Evolutionary conservation across 176 grass and related monocot genomes (phyloP), one percentile per base, ranked within the genome.

Genomic region (Oryza punctata): DNA sequence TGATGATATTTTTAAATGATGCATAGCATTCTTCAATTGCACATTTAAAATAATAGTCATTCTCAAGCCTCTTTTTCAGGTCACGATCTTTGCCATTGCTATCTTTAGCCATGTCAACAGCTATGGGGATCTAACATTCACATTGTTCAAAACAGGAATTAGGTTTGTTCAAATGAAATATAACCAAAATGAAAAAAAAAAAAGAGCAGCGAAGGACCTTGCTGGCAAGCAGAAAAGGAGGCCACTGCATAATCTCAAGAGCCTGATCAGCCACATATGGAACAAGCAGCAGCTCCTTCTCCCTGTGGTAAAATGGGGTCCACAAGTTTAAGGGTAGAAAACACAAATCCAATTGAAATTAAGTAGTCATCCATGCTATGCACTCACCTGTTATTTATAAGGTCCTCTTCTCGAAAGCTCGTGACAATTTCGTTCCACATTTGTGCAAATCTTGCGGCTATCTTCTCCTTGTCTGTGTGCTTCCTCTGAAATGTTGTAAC

Each of bases 161-260:
- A 79, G 37, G 11, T 33, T 65, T 59, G 57, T 14, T 67, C 59
- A 26, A 35, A 30, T 72, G 54, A 43, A 82, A 33, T 73, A 73
- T 25, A 73, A 90, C 78, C 3, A 28, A 52, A 86, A 71, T 12
- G 82, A 77, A 47, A 67, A 69, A 44, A 69, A 44, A 30, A 76
- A 68, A 87, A 35, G 33, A 54, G 14, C 0, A 72, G 57, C 82
- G 10, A 81, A 68, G 49, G 54, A 98, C 95, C 95, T 93, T 98
- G 90, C 95, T 93, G 18, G 92, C 92, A 88, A 98, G 95, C 75
- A 98, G 80, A 84, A 98, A 98, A 41, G 95, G 95, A 88, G 95
- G 95, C 95, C 95, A 98, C 52, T 98, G 95, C 29, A 86, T 81
- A 59, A 98, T 75, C 46, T 82, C 73, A 87, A 98, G 88, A 83